Percentiles rank a stretch among this genome's conserved stretches.
Evolutionary conservation across 768 basidiomycete genomes (phyloP).

Genomic region (Bullera alba): DNA sequence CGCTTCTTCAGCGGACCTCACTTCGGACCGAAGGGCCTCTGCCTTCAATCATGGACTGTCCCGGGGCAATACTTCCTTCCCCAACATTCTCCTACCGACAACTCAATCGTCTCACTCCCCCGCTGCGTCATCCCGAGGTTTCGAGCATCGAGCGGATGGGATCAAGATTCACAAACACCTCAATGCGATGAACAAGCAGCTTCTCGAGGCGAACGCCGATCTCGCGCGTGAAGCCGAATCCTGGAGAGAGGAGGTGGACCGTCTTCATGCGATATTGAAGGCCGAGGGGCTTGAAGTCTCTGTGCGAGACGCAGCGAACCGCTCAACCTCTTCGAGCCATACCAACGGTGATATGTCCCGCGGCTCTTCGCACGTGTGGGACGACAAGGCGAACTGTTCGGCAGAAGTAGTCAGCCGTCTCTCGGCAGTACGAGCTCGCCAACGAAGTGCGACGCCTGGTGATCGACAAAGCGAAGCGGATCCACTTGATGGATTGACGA

Average conservation of each 20-base stretch:
- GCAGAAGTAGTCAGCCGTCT: too few species aligned
- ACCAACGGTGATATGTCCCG: too few species aligned
- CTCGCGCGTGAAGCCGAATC: conserved; percentile 34
- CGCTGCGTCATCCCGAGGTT: conserved; percentile 17
- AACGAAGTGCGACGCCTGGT: background rate
- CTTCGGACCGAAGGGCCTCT: conserved; percentile 34
- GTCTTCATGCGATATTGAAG: conserved; percentile 16
- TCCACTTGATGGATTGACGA: conserved; percentile 1
- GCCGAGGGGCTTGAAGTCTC: conserved; percentile 30
- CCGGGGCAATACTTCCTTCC: conserved; percentile 38
- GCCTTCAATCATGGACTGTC: conserved; percentile 11
- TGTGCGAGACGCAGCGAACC: too few species aligned
- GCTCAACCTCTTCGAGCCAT: too few species aligned
- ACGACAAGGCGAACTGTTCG: too few species aligned
- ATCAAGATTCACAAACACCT: conserved; percentile 43
- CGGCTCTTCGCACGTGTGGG: too few species aligned
- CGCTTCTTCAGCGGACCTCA: conserved; percentile 42
- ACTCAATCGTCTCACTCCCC: conserved; percentile 9
- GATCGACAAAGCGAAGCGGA: background rate
- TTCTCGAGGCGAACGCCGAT: conserved; percentile 35
- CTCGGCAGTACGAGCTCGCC: background rate
- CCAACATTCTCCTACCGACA: conserved; percentile 32
- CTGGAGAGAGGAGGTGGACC: conserved; percentile 32
- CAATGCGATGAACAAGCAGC: conserved; percentile 42
- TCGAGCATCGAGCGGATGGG: conserved; percentile 34